phyloP scores from a whole-genome alignment of 1,139 yeast genomes.

The Geotrichum klebahnii region DNA sequence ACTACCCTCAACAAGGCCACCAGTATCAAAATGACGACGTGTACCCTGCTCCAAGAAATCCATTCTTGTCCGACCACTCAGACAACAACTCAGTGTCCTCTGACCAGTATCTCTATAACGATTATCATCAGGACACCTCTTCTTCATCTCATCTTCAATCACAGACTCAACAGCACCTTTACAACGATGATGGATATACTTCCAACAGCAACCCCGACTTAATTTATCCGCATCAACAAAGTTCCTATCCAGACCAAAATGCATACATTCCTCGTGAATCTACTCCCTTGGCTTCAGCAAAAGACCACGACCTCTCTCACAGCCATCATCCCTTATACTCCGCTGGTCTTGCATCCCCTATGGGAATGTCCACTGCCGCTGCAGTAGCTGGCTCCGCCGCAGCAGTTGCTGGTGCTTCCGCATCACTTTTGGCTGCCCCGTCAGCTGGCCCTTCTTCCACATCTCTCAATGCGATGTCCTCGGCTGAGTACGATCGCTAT shows the following conservation, averaged over 20 bases:
- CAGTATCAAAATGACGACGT: not conserved
- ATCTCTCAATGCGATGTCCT: slow-evolving; percentile 26
- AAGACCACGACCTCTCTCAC: too few relatives aligned
- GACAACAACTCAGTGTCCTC: slow-evolving; percentile 19
- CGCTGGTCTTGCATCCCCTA: slow-evolving; percentile 12
- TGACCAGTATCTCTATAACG: slow-evolving; percentile 16
- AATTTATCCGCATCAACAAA: slow-evolving; percentile 1
- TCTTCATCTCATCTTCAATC: slow-evolving; percentile 3
- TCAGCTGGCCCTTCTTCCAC: slow-evolving; percentile 18
- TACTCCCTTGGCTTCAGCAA: too few relatives aligned
- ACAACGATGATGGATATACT: slow-evolving; percentile 18
- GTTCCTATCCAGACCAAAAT: slow-evolving; percentile 12
- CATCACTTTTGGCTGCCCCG: slow-evolving; percentile 11
- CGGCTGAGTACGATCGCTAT: slow-evolving; percentile 40
- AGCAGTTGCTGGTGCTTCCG: slow-evolving; percentile 19
- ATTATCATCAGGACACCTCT: not conserved
- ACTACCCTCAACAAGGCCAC: not conserved
- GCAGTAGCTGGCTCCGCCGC: slow-evolving; percentile 21
- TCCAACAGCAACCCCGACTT: slow-evolving; percentile 12
- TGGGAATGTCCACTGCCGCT: slow-evolving; percentile 20
- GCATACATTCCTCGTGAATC: slow-evolving; percentile 19
- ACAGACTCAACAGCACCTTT: not conserved
- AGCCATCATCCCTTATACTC: too few relatives aligned
- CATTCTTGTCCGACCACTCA: slow-evolving; percentile 15
- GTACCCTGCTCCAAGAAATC: slow-evolving; percentile 8